Evolutionary conservation across 768 basidiomycete genomes (phyloP), one percentile per base, ranked within the genome.

Genomic region (Termitomyces sp.): DNA sequence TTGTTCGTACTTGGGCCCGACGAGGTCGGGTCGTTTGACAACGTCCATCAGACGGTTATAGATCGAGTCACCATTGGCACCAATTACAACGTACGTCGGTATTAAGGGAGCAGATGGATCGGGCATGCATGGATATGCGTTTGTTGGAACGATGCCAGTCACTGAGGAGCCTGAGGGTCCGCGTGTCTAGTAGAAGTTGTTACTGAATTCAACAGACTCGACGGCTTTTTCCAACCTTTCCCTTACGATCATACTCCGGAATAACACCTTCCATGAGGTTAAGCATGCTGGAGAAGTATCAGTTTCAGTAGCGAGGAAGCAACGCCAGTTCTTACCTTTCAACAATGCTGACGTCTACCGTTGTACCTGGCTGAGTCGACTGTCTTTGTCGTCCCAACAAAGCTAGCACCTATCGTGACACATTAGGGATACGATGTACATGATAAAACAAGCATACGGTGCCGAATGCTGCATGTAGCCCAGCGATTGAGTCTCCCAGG

Each of bases 231-330:
- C 67, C 44, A 61, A 84, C 85, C 71, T 84, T 86, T 56, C 81
- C 81, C 67, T 85, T 87, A 54, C 87, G 82, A 66, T 88, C 85
- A 56, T 85, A 88, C 68, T 87, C 87, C 12, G 87, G 87, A 49
- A 88, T 83, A 58, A 89, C 82, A 2, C 87, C 87, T 64, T 88
- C 87, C 87, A 88, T 89, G 49, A 87, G 70, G 64, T 87, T 89
- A 4, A 88, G 70, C 86, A 88, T 88, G 64, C 86, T 88, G 56
- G 10, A 36, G 26, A 51, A 2, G 6, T 24, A 34, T 56, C 5
- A 54, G 2, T 24, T 33, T 8, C 1, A 36, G 22, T 26, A 7
- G 28, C 9, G 5, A 13, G 15, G 9, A 9, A 45, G 37, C 9
- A 26, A 29, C 22, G 24, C 12, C 20, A 28, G 24, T 12, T 15